phyloP scores from a whole-genome alignment of 176 grass and related monocot genomes.

The Oryza longistaminata region DNA sequence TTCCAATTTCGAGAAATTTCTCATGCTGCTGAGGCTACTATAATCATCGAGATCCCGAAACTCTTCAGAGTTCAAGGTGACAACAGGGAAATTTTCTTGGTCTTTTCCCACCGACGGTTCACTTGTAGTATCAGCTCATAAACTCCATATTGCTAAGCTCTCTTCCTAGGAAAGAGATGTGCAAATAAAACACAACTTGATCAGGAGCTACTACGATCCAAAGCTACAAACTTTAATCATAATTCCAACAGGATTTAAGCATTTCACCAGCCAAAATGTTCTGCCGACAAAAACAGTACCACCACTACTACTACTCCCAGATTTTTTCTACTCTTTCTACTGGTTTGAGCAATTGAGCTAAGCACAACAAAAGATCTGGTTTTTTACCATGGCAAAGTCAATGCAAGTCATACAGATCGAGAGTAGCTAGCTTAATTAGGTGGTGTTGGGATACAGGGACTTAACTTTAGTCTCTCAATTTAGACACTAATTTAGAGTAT shows the following conservation, averaged over 20 bases:
- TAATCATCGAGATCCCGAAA: slow-evolving; percentile 45
- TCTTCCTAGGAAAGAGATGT: too few species aligned
- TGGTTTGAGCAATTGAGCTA: background rate
- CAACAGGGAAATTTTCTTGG: background rate
- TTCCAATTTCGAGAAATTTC: slow-evolving; percentile 19
- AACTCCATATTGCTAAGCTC: background rate
- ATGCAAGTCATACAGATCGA: background rate
- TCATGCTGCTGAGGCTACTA: background rate
- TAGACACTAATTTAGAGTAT: too few species aligned
- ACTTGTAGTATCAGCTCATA: background rate
- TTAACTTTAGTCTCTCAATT: too few species aligned
- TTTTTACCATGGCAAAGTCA: background rate
- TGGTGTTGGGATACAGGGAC: too few species aligned
- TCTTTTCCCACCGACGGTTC: slow-evolving; percentile 3
- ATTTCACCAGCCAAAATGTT: background rate
- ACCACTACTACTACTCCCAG: background rate
- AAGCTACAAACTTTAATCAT: background rate
- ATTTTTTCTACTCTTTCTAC: background rate
- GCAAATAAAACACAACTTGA: background rate
- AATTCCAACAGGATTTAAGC: background rate
- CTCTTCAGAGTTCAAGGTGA: background rate
- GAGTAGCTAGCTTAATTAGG: slow-evolving; percentile 1
- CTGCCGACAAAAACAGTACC: background rate
- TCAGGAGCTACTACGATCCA: background rate
- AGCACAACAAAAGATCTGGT: background rate